Evolutionary conservation across 2,329 filamentous ascomycete species (phyloP), one percentile per base, ranked within the genome.

Genomic region (Canariomyces notabilis): DNA sequence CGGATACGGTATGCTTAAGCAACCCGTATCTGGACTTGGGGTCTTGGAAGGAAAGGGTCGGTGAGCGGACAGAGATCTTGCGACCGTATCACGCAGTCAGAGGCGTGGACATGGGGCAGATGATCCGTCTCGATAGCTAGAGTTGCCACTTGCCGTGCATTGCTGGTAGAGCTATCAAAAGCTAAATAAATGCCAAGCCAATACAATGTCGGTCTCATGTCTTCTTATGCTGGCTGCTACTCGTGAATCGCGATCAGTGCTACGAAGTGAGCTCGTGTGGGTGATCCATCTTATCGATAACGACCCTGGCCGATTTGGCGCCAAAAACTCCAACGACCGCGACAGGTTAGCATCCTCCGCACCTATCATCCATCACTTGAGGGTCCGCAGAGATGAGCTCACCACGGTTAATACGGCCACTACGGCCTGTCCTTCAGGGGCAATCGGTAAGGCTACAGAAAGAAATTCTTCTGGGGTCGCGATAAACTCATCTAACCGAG

Each of bases 361-460:
- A 44, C 20, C 36, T 26, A 46, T 54, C 46, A 49, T 53, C 49
- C 46, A 54, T 42, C 37, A 39, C 37, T 46, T 19, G 42, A 51
- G 42, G 44, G 47, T 40, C 49, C 42, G 55, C 59, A 60, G 58
- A 57, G 49, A 67, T 67, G 62, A 63, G 59, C 49, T 50, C 59
- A 45, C 59, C 61, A 41, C 59, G 63, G 52, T 60, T 67, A 64
- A 55, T 67, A 64, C 56, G 64, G 58, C 62, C 64, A 46, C 48
- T 63, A 37, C 61, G 61, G 60, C 58, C 57, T 37, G 50, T 61
- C 15, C 43, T 63, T 33, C 57, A 60, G 49, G 57, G 56, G 40
- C 57, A 57, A 48, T 44, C 61, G 59, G 64, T 67, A 52, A 32
- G 59, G 22, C 4, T 32, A 9, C 12, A 18, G 5, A 37, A 5